A percentile compares a stretch with the other conserved stretches of the same genome.
phyloP scores from a whole-genome alignment of 352 stramenopile genomes.

The Globisporangium emineosum region DNA sequence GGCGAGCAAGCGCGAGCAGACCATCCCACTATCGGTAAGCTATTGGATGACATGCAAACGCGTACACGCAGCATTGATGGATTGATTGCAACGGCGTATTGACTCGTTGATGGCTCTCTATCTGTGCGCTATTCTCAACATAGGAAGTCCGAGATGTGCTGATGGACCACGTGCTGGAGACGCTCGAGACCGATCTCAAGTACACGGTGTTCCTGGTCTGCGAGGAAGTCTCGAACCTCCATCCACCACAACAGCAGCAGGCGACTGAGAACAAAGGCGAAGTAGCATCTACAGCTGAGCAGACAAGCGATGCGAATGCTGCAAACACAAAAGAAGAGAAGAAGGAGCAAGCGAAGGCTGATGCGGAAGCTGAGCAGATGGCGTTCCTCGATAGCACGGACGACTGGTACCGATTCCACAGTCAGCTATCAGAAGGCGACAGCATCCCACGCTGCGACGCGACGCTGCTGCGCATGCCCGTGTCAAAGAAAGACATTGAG shows the following conservation, averaged over 20 bases:
- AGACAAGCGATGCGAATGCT: background rate
- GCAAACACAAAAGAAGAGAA: background rate
- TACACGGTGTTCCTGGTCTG: constrained; percentile 67
- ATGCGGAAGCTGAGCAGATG: constrained; percentile 1
- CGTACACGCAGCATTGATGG: background rate
- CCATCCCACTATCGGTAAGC: constrained; percentile 36
- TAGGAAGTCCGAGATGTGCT: constrained; percentile 67
- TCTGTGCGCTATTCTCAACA: background rate
- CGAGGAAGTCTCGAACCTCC: constrained; percentile 63
- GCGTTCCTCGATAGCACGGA: constrained; percentile 37
- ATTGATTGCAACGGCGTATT: background rate
- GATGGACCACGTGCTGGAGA: constrained; percentile 62
- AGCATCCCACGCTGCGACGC: constrained; percentile 75
- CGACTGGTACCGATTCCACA: constrained; percentile 41
- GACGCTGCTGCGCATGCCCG: constrained; percentile 60
- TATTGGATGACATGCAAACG: background rate
- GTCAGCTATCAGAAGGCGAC: constrained; percentile 65
- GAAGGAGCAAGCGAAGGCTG: background rate
- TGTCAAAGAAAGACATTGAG: constrained; percentile 73
- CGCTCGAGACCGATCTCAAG: constrained; percentile 54
- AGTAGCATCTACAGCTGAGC: background rate
- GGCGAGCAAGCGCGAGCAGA: constrained; percentile 27
- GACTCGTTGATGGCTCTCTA: background rate
- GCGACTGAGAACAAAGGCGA: background rate
- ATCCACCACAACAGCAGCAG: constrained; percentile 8